A percentile compares a stretch with the other conserved stretches of the same genome.
phyloP scores from a whole-genome alignment of 1,139 yeast species.

The Sugiyamaella xylanicola region DNA sequence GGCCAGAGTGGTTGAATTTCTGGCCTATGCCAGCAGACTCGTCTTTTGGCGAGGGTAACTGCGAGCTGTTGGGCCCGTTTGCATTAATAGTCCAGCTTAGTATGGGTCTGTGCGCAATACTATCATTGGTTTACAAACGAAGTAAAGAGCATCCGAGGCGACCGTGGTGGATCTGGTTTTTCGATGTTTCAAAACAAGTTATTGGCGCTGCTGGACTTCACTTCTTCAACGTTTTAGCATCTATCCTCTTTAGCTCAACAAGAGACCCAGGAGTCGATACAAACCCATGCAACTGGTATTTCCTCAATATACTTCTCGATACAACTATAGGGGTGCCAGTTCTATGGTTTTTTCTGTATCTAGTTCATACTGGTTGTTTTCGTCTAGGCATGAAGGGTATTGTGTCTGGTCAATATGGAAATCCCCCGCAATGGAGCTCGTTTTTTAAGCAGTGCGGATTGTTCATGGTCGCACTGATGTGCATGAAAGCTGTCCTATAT shows the following conservation, averaged over 20 bases:
- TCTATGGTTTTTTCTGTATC: constrained; percentile 56
- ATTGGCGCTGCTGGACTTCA: constrained; percentile 87
- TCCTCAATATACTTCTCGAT: constrained; percentile 80
- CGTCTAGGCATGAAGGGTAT: constrained; percentile 57
- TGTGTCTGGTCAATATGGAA: constrained; percentile 83
- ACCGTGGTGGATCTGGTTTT: constrained; percentile 86
- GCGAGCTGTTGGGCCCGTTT: constrained; percentile 49
- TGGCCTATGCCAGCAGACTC: constrained; percentile 15
- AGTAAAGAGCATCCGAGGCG: constrained; percentile 79
- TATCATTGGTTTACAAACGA: constrained; percentile 74
- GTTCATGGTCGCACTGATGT: constrained; percentile 59
- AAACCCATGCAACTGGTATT: constrained; percentile 68
- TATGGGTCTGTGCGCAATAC: constrained; percentile 74
- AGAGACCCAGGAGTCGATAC: constrained; percentile 42
- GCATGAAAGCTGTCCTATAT: constrained; percentile 59
- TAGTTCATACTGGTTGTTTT: constrained; percentile 53
- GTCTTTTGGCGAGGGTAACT: constrained; percentile 28
- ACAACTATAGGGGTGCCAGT: constrained; percentile 95
- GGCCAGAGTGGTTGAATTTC: constrained; percentile 20
- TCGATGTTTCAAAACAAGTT: constrained; percentile 87
- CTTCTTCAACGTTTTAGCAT: constrained; percentile 69
- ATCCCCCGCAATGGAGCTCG: constrained; percentile 64
- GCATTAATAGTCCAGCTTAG: constrained; percentile 46
- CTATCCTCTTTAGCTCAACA: constrained; percentile 54
- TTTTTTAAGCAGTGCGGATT: constrained; percentile 73